Base-by-base conservation (phyloP, 106 monocot species). In the Phalaenopsis equestris region DNA sequence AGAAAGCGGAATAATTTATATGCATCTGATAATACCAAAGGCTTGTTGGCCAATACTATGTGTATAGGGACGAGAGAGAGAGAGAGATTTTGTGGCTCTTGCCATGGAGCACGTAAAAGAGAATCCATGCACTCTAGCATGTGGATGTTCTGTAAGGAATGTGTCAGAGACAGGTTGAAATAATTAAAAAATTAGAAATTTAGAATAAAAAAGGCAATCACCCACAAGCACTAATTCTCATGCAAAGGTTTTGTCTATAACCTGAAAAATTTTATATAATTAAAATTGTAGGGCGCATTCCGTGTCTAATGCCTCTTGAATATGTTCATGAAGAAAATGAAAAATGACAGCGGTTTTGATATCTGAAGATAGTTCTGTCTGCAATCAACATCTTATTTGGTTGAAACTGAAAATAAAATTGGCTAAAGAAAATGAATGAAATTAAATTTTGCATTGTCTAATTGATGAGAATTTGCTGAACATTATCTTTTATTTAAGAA, bases 141-240 rank as follows among this genome's bases (percentile, higher is more conserved):
- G 85, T 79, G 82, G 74, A 61, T 67, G 77, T 55, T 78, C 78
- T 78, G 78, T 65, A 65, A 58, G 67, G 79, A 82, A 82, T 86
- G 78, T 85, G 85, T 82, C 78, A 75, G 74, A 23, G 19, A 6
- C 16, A 5, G 74, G 30, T 30, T 30, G 30, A 30, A 30, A 30
- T 30, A 30, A 0, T 30, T 30, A n/a, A 46, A 72, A 30, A 30
- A 61, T 49, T 14, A 10, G 17, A 37, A 76, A 55, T 7, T 8
- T 65, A 23, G 64, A 24, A 21, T 65, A 8, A 56, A 43, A 74
- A 37, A 75, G 38, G 14, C 57, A 81, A 46, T 17, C 36, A 5
- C 39, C n/a, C n/a, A 17, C 14, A 41, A 16, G 65, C 74, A 75
- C 65, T 75, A 79, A 21, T 55, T 80, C 76, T 72, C 67, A 78